Conservation (phyloP, 805 yeast genomes). For the Tanozyma kutaoensis region DNA sequence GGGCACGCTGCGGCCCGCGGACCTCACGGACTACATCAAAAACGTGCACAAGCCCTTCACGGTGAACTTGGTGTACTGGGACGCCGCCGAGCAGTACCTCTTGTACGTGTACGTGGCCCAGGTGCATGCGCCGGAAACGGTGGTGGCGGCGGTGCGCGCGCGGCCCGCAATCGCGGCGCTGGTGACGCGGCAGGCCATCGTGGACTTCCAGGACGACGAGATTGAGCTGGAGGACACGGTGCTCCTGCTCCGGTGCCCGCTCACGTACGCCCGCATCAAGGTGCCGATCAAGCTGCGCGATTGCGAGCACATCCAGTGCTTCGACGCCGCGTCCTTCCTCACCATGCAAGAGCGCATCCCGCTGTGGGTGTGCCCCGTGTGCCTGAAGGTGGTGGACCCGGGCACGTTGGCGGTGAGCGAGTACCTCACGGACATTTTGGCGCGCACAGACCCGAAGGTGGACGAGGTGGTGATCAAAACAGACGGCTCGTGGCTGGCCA, state of each 20-base stretch:
- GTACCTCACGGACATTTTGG: conserved; percentile 51
- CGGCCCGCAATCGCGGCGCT: conserved; percentile 39
- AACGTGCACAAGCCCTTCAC: conserved; percentile 15
- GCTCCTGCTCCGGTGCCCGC: conserved; percentile 65
- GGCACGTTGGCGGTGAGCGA: conserved; percentile 63
- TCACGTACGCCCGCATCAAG: conserved; percentile 56
- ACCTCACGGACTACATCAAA: conserved; percentile 38
- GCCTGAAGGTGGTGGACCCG: conserved; percentile 39
- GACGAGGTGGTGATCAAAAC: conserved; percentile 55
- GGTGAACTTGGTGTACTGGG: conserved; percentile 40
- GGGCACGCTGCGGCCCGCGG: conserved; percentile 77
- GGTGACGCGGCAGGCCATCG: conserved; percentile 36
- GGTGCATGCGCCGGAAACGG: conserved; percentile 8
- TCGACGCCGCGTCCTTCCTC: conserved; percentile 67
- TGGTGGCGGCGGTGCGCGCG: conserved; percentile 10
- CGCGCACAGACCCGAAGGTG: conserved; percentile 35
- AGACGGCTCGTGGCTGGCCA: conserved; percentile 62
- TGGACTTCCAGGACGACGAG: conserved; percentile 41
- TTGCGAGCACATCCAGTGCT: conserved; percentile 80
- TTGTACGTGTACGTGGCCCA: conserved; percentile 51
- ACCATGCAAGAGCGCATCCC: conserved; percentile 70
- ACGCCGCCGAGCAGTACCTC: conserved; percentile 35
- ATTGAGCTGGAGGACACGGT: conserved; percentile 52
- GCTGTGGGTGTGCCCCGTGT: conserved; percentile 82
- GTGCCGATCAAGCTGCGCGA: conserved; percentile 56